phyloP scores from a whole-genome alignment of 2,329 filamentous ascomycete species.

The Lachnellula cervina region DNA sequence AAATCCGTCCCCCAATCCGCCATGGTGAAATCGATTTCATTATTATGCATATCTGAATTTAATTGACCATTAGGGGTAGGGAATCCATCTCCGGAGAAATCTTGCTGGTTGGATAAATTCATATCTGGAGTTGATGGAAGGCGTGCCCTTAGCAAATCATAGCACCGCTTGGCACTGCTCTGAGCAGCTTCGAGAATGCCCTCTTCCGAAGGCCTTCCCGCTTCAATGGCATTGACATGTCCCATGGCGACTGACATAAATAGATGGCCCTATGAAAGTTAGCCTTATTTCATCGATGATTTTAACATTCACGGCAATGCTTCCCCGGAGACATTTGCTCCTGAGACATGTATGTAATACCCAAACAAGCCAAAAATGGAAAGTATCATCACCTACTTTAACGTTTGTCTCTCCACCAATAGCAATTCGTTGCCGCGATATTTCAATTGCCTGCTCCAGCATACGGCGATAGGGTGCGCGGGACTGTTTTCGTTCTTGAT shows the following conservation, averaged over 20 bases:
- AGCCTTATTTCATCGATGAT: no score
- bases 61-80: background rate
- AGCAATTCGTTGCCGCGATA: conserved; percentile 32
- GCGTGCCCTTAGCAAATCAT: conserved; percentile 11
- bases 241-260: conserved; percentile 38
- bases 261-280: conserved; percentile 27
- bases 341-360: no score
- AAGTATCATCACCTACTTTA: conserved; percentile 24
- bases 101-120: background rate
- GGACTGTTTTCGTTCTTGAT: conserved; percentile 27
- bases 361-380: no score
- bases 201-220: conserved; percentile 8
- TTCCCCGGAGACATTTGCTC: no score
- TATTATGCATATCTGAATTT: background rate
- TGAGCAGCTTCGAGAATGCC: conserved; percentile 15
- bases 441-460: conserved; percentile 28
- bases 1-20: conserved; percentile 16
- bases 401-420: conserved; percentile 40
- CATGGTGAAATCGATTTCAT: conserved; percentile 2
- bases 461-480: conserved; percentile 31
- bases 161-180: conserved; percentile 15
- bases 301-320: no score
- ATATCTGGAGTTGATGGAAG: background rate
- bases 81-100: background rate
- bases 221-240: conserved; percentile 34